These are phyloP conservation scores for Przewalskia tangutica DNA, from an alignment of 257 asterid genomes.

Conservation along the genomic window DNA sequence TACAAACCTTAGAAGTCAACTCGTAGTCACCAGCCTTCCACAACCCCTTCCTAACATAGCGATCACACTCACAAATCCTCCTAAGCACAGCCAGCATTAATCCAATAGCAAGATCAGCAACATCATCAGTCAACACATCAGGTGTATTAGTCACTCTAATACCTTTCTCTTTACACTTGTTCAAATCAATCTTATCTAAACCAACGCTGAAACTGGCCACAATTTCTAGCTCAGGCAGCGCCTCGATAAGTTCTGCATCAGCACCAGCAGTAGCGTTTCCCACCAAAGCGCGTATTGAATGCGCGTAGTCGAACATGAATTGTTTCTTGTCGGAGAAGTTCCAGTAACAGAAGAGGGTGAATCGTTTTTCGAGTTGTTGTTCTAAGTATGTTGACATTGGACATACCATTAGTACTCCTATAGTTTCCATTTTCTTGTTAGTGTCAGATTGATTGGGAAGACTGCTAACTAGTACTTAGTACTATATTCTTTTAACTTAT, in stretches of 20 bases:
- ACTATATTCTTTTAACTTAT: no score
- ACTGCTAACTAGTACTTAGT: no score
- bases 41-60: constrained; percentile 44
- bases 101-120: constrained; percentile 78
- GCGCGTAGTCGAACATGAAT: constrained; percentile 35
- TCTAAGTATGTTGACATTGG: constrained; percentile 53
- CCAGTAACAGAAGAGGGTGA: constrained; percentile 61
- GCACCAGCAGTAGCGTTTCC: constrained; percentile 40
- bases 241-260: constrained; percentile 42
- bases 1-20: constrained; percentile 47
- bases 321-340: constrained; percentile 27
- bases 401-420: constrained; percentile 50
- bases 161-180: constrained; percentile 57
- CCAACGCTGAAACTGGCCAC: constrained; percentile 66
- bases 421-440: constrained; percentile 31
- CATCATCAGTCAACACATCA: constrained; percentile 78
- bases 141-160: constrained; percentile 80
- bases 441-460: no score
- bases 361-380: constrained; percentile 50
- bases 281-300: constrained; percentile 52
- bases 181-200: constrained; percentile 61
- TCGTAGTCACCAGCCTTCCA: constrained; percentile 56
- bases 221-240: constrained; percentile 63
- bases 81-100: constrained; percentile 55
- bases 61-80: constrained; percentile 52